Evolutionary conservation across 2,329 filamentous ascomycete species (phyloP).

Genomic region (Blumeria hordei): DNA sequence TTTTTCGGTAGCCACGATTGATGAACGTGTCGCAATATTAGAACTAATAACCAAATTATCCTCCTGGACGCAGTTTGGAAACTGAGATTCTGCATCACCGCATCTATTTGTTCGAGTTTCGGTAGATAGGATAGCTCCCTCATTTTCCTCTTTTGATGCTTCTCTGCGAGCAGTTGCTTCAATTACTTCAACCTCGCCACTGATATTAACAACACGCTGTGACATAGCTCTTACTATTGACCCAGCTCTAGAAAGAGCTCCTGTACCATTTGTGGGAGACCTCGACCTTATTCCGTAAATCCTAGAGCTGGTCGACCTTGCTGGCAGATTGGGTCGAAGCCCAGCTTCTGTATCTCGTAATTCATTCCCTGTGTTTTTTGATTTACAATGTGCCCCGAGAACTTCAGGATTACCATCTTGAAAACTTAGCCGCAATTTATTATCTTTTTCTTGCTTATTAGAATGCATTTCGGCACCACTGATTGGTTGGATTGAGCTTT

Average conservation of each 20-base stretch:
- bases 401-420: conserved; percentile 26
- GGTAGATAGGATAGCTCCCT: conserved; percentile 1
- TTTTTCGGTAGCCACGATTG: conserved; percentile 14
- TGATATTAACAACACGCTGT: conserved; percentile 90
- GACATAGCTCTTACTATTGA: conserved; percentile 73
- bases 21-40: conserved; percentile 6
- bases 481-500: conserved; percentile 29
- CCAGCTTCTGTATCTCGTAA: conserved; percentile 34
- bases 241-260: conserved; percentile 42
- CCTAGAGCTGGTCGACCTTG: conserved; percentile 31
- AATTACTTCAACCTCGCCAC: conserved; percentile 67
- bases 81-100: conserved; percentile 9
- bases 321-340: conserved; percentile 17
- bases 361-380: conserved; percentile 25
- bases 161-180: conserved; percentile 30
- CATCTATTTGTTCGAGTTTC: conserved; percentile 7
- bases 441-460: conserved; percentile 19
- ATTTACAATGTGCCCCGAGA: too few relatives aligned
- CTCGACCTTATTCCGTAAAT: conserved; percentile 23
- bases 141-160: conserved; percentile 4
- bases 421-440: conserved; percentile 22
- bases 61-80: conserved; percentile 9
- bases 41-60: conserved; percentile 15
- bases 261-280: conserved; percentile 38
- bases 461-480: conserved; percentile 19